Evolutionary conservation across 345 rosid genomes (phyloP).

Genomic region (Microcos paniculata): DNA sequence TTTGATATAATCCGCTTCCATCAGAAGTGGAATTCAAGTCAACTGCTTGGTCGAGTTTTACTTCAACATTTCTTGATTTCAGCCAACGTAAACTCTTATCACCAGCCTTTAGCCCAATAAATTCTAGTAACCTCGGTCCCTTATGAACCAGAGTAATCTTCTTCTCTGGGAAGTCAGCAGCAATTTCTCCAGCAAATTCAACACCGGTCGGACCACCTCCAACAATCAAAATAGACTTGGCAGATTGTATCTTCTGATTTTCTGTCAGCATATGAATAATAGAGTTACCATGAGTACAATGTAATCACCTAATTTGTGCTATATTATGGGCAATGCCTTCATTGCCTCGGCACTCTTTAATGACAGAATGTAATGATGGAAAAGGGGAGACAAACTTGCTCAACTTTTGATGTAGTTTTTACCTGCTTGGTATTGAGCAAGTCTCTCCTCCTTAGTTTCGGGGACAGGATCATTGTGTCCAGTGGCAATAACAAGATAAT

Average conservation of each 20-base stretch:
- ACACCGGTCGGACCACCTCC: slow-evolving; percentile 98
- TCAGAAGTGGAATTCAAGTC: slow-evolving; percentile 52
- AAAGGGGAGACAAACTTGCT: not conserved
- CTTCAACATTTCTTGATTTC: slow-evolving; percentile 64
- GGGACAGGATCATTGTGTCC: slow-evolving; percentile 67
- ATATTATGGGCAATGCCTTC: not conserved
- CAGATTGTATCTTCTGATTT: slow-evolving; percentile 67
- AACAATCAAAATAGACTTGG: slow-evolving; percentile 66
- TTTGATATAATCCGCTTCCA: slow-evolving; percentile 39
- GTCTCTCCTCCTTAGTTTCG: slow-evolving; percentile 52
- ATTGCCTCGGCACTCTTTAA: not conserved
- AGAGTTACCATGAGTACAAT: slow-evolving; percentile 4
- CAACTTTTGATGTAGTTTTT: not conserved
- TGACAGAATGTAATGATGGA: not conserved
- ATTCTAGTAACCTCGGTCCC: slow-evolving; percentile 81
- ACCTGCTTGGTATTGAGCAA: slow-evolving; percentile 58
- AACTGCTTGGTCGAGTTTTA: slow-evolving; percentile 61
- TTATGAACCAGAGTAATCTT: slow-evolving; percentile 72
- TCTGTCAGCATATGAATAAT: slow-evolving; percentile 38
- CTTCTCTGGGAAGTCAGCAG: slow-evolving; percentile 77
- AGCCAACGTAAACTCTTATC: slow-evolving; percentile 71
- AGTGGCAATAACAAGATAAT: slow-evolving; percentile 83
- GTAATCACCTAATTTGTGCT: not conserved
- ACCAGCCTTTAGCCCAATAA: slow-evolving; percentile 67
- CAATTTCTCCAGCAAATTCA: slow-evolving; percentile 89